Conservation (phyloP, 345 rosid species). For the Luvunga scandens region DNA sequence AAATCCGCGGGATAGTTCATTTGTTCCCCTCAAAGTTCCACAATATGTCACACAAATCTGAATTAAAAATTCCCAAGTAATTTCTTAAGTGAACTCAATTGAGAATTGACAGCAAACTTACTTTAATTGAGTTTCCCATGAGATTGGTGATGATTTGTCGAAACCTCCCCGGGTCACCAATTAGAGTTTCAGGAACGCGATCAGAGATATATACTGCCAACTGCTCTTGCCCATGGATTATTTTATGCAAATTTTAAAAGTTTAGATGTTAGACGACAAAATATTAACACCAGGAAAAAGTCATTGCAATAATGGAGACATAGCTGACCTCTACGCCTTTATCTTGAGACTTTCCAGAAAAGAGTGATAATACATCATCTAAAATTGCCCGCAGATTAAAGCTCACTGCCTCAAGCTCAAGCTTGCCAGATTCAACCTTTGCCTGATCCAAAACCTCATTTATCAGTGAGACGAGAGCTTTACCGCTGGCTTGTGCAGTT, state of each 20-base stretch:
- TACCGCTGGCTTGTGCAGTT: slow-evolving; percentile 94
- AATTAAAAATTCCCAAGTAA: not conserved
- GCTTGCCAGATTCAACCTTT: slow-evolving; percentile 91
- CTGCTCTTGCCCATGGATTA: slow-evolving; percentile 41
- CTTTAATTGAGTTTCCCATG: slow-evolving; percentile 95
- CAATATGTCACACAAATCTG: not conserved
- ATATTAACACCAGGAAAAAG: not conserved
- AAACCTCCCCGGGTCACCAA: slow-evolving; percentile 95
- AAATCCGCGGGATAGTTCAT: not conserved
- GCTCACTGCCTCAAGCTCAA: slow-evolving; percentile 86
- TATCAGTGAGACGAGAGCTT: slow-evolving; percentile 82
- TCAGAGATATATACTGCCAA: slow-evolving; percentile 88
- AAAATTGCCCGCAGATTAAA: slow-evolving; percentile 75
- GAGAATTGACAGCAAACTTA: slow-evolving; percentile 30
- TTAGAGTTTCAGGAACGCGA: slow-evolving; percentile 71
- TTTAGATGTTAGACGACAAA: slow-evolving; percentile 11
- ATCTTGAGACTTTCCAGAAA: slow-evolving; percentile 80
- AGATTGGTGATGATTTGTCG: slow-evolving; percentile 93
- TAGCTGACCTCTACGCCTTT: slow-evolving; percentile 84
- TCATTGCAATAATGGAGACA: not conserved
- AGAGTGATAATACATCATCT: slow-evolving; percentile 94
- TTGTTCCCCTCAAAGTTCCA: not conserved
- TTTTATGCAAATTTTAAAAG: slow-evolving; percentile 19
- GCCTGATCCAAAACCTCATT: slow-evolving; percentile 97
- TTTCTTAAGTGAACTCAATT: not conserved